Percentiles rank a stretch among this genome's conserved stretches.
phyloP scores from a whole-genome alignment of 169 alveolate genomes.

The Babesia gibsoni region DNA sequence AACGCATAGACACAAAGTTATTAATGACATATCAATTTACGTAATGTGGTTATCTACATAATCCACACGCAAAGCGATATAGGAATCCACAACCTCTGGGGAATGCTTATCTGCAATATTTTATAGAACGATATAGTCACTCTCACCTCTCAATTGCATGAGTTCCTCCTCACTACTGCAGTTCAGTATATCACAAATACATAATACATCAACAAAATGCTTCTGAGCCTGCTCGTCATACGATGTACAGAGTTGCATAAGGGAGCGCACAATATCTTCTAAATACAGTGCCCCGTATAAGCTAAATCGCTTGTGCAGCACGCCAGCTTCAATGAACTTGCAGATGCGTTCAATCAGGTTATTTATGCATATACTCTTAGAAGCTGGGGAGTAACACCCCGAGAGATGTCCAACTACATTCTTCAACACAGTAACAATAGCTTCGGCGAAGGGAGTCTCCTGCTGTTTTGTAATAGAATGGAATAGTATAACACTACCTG shows the following conservation, averaged over 20 bases:
- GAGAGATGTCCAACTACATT: conserved; percentile 35
- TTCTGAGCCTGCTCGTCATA: conserved; percentile 31
- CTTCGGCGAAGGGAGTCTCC: conserved; percentile 45
- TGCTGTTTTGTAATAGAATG: neutral
- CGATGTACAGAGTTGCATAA: conserved; percentile 40
- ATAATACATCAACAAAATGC: conserved; percentile 33
- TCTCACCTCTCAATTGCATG: conserved; percentile 28
- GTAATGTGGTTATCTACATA: neutral
- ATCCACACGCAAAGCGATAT: conserved; percentile 25
- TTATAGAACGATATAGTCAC: neutral
- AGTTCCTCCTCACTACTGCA: conserved; percentile 34
- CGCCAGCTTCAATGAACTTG: conserved; percentile 41
- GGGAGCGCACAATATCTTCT: conserved; percentile 46
- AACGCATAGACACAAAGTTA: no score
- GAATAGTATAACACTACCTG: neutral
- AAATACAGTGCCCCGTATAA: conserved; percentile 63
- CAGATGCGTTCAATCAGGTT: conserved; percentile 45
- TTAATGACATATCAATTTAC: neutral
- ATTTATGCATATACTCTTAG: conserved; percentile 27
- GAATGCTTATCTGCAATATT: neutral
- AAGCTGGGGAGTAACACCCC: conserved; percentile 21
- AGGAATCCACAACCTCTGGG: conserved; percentile 1
- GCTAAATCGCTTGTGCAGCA: conserved; percentile 34
- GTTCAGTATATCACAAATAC: conserved; percentile 46
- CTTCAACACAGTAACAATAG: conserved; percentile 6